A percentile compares a stretch with the other conserved stretches of the same genome.
phyloP scores from a whole-genome alignment of 1,284 basidiomycete species.

The Fistulina hepatica region DNA sequence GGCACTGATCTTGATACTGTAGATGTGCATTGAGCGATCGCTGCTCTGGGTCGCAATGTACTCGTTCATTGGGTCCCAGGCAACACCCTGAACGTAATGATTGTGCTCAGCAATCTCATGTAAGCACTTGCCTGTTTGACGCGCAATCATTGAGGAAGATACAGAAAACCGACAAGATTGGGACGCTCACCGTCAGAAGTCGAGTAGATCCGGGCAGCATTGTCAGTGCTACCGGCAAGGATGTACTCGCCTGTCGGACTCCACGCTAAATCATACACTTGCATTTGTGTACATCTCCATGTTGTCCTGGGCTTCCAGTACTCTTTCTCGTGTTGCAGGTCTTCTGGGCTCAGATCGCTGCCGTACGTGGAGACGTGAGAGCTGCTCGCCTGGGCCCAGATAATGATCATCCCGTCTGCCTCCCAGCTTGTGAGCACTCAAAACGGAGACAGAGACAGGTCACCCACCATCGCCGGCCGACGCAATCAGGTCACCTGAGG shows the following conservation, averaged over 20 bases:
- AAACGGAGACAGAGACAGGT: slow-evolving; percentile 5
- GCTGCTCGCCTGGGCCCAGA: slow-evolving; percentile 81
- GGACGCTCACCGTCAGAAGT: slow-evolving; percentile 53
- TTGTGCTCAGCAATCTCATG: slow-evolving; percentile 82
- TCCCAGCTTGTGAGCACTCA: slow-evolving; percentile 10
- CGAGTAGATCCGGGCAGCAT: slow-evolving; percentile 81
- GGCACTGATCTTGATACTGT: slow-evolving; percentile 60
- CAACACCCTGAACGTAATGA: slow-evolving; percentile 93
- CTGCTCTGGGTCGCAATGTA: slow-evolving; percentile 92
- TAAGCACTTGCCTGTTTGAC: slow-evolving; percentile 57
- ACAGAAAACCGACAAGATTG: slow-evolving; percentile 1
- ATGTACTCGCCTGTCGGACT: slow-evolving; percentile 91
- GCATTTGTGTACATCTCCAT: slow-evolving; percentile 48
- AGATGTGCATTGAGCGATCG: slow-evolving; percentile 86
- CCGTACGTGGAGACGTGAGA: slow-evolving; percentile 68
- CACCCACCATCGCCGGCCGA: slow-evolving; percentile 88
- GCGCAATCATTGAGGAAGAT: slow-evolving; percentile 8
- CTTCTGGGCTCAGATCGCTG: slow-evolving; percentile 63
- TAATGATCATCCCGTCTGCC: slow-evolving; percentile 90
- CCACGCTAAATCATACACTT: slow-evolving; percentile 97
- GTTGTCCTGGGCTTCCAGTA: slow-evolving; percentile 90
- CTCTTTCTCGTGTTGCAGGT: slow-evolving; percentile 85
- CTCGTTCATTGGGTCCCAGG: slow-evolving; percentile 93
- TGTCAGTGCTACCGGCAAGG: slow-evolving; percentile 93
- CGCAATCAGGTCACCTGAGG: slow-evolving; percentile 84